Percentiles rank a stretch among this genome's conserved stretches.
These are phyloP conservation scores for Gelatoporia subvermispora DNA, from an alignment of 768 basidiomycete genomes.

Conservation along the genomic window DNA sequence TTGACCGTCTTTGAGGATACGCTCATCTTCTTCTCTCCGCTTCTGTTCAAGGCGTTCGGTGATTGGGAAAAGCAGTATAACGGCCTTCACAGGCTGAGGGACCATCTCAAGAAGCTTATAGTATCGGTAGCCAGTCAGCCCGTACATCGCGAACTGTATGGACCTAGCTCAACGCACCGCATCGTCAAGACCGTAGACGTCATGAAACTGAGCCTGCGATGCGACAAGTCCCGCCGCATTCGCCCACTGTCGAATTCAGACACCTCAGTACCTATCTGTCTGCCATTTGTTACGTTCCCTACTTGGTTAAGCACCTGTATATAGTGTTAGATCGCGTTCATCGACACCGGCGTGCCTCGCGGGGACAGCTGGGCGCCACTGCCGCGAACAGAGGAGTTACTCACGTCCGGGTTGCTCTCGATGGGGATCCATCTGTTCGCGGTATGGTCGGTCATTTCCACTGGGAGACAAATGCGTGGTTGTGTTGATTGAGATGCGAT, in stretches of 20 bases:
- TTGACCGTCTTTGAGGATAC: slow-evolving; percentile 42
- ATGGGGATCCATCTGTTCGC: slow-evolving; percentile 62
- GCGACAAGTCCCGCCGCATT: slow-evolving; percentile 57
- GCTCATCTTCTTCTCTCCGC: slow-evolving; percentile 55
- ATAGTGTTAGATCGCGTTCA: neutral
- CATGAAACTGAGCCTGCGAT: slow-evolving; percentile 49
- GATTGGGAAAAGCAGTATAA: slow-evolving; percentile 82
- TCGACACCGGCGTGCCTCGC: slow-evolving; percentile 6
- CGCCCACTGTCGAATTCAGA: slow-evolving; percentile 49
- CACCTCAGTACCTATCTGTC: neutral
- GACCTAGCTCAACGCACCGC: slow-evolving; percentile 41
- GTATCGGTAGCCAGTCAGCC: neutral
- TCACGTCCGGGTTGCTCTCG: slow-evolving; percentile 66
- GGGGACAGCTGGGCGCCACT: slow-evolving; percentile 23
- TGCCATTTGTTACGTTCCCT: slow-evolving; percentile 9
- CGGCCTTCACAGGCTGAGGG: slow-evolving; percentile 71
- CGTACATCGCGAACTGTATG: neutral
- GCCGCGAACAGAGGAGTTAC: slow-evolving; percentile 5
- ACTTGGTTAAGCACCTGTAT: slow-evolving; percentile 46
- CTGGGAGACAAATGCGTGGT: too few relatives aligned
- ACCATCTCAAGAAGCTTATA: slow-evolving; percentile 65
- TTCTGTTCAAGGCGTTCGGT: slow-evolving; percentile 43
- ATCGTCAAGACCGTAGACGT: slow-evolving; percentile 69
- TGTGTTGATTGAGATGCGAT: too few relatives aligned
- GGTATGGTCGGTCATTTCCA: too few relatives aligned